Evolutionary conservation across 192 early-diverging fungal species (phyloP).

Genomic region (Chytriomyces hyalinus): DNA sequence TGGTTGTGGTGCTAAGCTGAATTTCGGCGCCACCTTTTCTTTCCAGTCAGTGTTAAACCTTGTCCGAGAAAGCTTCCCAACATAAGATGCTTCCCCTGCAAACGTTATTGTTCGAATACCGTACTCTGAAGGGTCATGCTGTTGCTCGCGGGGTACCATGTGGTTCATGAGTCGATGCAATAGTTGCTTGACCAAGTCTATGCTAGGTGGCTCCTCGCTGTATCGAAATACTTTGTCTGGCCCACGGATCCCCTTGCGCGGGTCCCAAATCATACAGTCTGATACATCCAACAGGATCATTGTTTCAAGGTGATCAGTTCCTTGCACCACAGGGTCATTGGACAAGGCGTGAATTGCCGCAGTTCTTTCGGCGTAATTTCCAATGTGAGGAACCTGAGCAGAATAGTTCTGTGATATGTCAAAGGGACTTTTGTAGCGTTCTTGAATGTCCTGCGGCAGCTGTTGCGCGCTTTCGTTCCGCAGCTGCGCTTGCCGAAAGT

Average conservation of each 20-base stretch:
- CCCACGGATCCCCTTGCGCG: constrained; percentile 2
- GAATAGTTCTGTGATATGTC: background rate
- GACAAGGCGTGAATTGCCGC: constrained; percentile 4
- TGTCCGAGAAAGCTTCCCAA: constrained; percentile 18
- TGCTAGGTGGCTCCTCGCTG: constrained; percentile 2
- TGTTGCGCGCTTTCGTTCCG: background rate
- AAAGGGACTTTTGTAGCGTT: background rate
- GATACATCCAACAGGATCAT: constrained; percentile 15
- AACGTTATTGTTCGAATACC: constrained; percentile 35
- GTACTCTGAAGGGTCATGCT: constrained; percentile 12
- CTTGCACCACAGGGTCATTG: background rate
- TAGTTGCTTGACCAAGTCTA: constrained; percentile 2
- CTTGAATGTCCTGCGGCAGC: background rate
- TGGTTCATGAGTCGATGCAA: constrained; percentile 14
- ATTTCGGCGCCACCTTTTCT: background rate
- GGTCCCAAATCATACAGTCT: constrained; percentile 6
- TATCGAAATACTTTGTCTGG: constrained; percentile 1
- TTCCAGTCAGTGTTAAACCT: constrained; percentile 34
- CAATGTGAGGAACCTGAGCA: constrained; percentile 5
- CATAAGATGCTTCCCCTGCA: constrained; percentile 4
- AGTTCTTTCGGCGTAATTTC: background rate
- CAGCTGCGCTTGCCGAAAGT: background rate
- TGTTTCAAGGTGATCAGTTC: constrained; percentile 19
- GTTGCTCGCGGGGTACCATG: constrained; percentile 27
- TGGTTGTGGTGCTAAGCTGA: background rate